phyloP scores from a whole-genome alignment of 2,329 filamentous ascomycete species.

The Paraphoma chrysanthemicola region DNA sequence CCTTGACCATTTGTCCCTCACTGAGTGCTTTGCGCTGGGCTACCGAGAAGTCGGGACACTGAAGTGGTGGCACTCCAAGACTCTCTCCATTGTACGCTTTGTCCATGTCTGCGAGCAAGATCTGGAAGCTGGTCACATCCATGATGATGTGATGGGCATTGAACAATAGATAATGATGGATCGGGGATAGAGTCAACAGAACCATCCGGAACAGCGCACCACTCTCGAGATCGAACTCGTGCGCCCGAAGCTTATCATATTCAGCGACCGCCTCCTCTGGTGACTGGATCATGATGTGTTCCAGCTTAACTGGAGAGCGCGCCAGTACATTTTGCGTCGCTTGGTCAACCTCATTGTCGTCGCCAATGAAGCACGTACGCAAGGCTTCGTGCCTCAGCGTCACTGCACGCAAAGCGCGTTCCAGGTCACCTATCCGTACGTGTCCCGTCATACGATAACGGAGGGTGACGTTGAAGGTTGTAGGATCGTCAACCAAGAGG shows the following conservation, averaged over 20 bases:
- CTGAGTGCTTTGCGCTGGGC: conserved; percentile 6
- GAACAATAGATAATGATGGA: conserved; percentile 52
- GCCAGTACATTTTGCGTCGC: too few species aligned
- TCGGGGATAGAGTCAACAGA: conserved; percentile 44
- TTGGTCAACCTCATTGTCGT: too few species aligned
- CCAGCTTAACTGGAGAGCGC: too few species aligned
- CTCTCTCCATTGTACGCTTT: conserved; percentile 48
- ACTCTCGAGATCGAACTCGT: conserved; percentile 49
- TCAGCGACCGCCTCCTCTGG: too few species aligned
- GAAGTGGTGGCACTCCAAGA: conserved; percentile 12
- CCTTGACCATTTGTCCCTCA: conserved; percentile 7
- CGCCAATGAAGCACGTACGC: too few species aligned
- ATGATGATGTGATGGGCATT: conserved; percentile 59
- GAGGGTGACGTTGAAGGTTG: too few species aligned
- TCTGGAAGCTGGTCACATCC: conserved; percentile 55
- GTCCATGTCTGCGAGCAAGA: conserved; percentile 56
- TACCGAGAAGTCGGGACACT: conserved; percentile 14
- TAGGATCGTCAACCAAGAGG: too few species aligned
- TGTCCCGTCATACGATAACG: too few species aligned
- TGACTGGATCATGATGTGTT: too few species aligned
- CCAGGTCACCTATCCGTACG: too few species aligned
- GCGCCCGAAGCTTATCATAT: not conserved
- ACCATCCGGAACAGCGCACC: conserved; percentile 44
- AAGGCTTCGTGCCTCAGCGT: too few species aligned
- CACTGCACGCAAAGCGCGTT: too few species aligned